Evolutionary conservation across 2,329 filamentous ascomycete species (phyloP).

Genomic region (Penicillium thymicola): DNA sequence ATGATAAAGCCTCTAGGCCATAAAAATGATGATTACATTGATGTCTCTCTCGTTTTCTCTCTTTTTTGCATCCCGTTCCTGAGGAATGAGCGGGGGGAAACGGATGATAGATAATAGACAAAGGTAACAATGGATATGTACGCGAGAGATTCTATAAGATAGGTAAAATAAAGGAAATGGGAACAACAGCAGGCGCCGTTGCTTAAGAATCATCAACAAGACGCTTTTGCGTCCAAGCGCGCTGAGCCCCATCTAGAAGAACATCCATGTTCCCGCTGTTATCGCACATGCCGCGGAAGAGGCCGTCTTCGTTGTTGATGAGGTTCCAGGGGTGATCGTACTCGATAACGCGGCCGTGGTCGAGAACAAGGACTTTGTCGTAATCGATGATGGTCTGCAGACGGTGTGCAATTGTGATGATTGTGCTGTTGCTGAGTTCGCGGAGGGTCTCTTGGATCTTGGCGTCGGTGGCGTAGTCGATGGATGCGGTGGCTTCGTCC

Average conservation of each 20-base stretch:
- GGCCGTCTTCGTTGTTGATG: constrained; percentile 65
- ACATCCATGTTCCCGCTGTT: constrained; percentile 62
- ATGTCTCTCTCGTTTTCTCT: not conserved
- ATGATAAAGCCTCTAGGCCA: not conserved
- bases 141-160: constrained; percentile 5
- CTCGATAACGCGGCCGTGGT: constrained; percentile 83
- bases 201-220: constrained; percentile 43
- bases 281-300: constrained; percentile 66
- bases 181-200: not conserved
- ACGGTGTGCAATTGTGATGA: constrained; percentile 93
- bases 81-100: not conserved
- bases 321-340: constrained; percentile 87
- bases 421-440: constrained; percentile 81
- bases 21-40: constrained; percentile 5
- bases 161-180: not conserved
- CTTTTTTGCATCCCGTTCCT: not conserved
- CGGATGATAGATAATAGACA: not conserved
- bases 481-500: constrained; percentile 97
- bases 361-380: constrained; percentile 92
- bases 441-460: constrained; percentile 97
- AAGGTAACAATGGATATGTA: constrained; percentile 8
- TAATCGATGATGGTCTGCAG: constrained; percentile 97
- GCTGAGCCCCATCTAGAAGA: constrained; percentile 54
- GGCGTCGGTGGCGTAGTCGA: constrained; percentile 91
- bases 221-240: constrained; percentile 48